Evolutionary conservation across 2,329 filamentous ascomycete genomes (phyloP), one percentile per base, ranked within the genome.

Genomic region (Fusarium irregulare): DNA sequence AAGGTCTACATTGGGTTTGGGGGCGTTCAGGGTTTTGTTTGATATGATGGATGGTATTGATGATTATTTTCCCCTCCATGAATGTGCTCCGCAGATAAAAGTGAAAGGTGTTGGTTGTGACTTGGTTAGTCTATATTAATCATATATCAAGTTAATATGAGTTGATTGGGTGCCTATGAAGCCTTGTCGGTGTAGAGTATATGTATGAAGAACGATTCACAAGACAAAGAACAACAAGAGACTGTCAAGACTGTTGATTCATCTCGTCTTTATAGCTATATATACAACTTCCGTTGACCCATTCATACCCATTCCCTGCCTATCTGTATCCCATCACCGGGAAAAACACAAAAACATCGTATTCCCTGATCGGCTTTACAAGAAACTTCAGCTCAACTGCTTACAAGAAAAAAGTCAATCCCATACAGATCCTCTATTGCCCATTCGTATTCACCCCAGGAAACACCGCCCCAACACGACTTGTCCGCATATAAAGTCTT

Each of bases 21-120:
- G 44, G 66, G 66, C 66, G 66, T 70, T 62, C 8, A 21, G 13
- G 27, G 57, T 25, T 59, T 46, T 37, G n/a, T 21, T 57, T 34
- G 60, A 44, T 30, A 66, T 51, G 48, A 56, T 40, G 50, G 44
- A 56, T 44, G 50, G 41, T 47, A 56, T 55, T 57, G 57, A 69
- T 56, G 56, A 71, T 23, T 58, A 47, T 41, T 60, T 41, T 56
- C 30, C 42, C 41, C 53, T 25, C 56, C 16, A 32, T 27, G 23
- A 14, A 16, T 48, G n/a, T 51, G 16, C 23, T 14, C 11, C 11
- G 21, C 18, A 25, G n/a, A 41, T n/a, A 20, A 21, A 18, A 51
- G 34, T 51, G 49, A 41, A n/a, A 56, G 18, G 16, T 49, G 18
- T 28, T 41, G 12, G 21, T 11, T 14, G n/a, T 49, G 16, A 40